Percentiles rank a stretch among this genome's conserved stretches.
phyloP scores from a whole-genome alignment of 257 asterid genomes.

The Lantana camara region DNA sequence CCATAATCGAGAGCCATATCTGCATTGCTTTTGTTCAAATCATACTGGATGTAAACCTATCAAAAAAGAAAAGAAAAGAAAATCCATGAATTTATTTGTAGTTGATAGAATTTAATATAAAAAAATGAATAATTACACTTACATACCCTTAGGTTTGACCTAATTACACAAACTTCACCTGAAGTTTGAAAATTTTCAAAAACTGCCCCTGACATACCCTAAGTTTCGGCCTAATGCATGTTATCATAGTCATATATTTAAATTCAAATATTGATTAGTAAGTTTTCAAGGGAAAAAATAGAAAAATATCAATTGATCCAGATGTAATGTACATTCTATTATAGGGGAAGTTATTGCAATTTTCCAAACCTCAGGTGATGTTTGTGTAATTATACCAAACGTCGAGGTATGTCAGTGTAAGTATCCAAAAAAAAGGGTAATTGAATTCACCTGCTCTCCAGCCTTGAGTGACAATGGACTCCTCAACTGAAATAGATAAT shows the following conservation, averaged over 20 bases:
- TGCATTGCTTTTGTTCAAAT: conserved; percentile 86
- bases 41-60: conserved; percentile 86
- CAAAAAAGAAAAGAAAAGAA: neutral
- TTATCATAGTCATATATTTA: too few relatives aligned
- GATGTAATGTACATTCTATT: too few relatives aligned
- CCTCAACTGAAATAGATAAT: conserved; percentile 67
- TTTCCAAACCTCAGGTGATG: neutral
- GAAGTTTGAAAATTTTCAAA: too few relatives aligned
- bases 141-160: too few relatives aligned
- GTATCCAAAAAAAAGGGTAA: neutral
- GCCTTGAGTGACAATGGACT: conserved; percentile 81
- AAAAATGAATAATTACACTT: too few relatives aligned
- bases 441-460: conserved; percentile 80
- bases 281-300: too few relatives aligned
- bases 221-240: too few relatives aligned
- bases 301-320: too few relatives aligned
- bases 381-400: too few relatives aligned
- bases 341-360: neutral
- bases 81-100: neutral
- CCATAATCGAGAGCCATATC: conserved; percentile 98
- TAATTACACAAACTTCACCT: too few relatives aligned
- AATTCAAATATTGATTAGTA: too few relatives aligned
- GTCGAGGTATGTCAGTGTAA: neutral
- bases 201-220: too few relatives aligned
- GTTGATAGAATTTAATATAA: neutral